Base-by-base conservation (phyloP, 345 rosid genomes). In the Ceriops decandra region DNA sequence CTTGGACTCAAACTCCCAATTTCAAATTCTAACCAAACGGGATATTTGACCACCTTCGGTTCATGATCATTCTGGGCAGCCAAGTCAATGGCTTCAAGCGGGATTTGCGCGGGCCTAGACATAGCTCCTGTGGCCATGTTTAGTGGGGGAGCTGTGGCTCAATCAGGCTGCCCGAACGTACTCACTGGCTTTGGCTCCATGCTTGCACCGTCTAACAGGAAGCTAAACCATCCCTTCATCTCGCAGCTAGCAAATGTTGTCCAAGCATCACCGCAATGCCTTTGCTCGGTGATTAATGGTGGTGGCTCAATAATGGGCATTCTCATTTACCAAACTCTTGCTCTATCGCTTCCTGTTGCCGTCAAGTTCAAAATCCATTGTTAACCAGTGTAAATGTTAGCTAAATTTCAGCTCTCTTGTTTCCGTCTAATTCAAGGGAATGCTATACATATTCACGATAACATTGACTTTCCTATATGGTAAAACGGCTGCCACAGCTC, bases 181-280 rank as follows among this genome's bases (percentile, higher is more conserved):
- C n/a, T 83, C n/a, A 49, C 61, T 2, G 59, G 73, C 42, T 52
- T 83, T 81, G 68, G 53, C 80, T 21, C 70, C 83, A 9, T 83
- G 84, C 68, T 63, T 81, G 17, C 72, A 61, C 69, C 79, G 74
- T 62, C 38, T 83, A 9, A 68, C 80, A 3, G 81, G 78, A 20
- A 89, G 86, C 74, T 76, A 88, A 58, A 69, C 90, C 1, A 74
- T 76, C 7, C 98, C 92, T 4, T 84, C 96, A 1, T 78, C 84
- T 70, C 88, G 7, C 86, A 80, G 78, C 84, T 88, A 0, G 76
- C 77, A 63, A 74, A 38, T 60, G 85, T 88, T 4, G 89, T 86
- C 59, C 84, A 77, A 67, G 74, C 85, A 30, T 82, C 82, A 5
- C 95, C 95, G 4, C 83, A 76, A 54, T 89, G 92, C 78, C 85